Evolutionary conservation across 106 monocot species (phyloP).

Genomic region (Dendrobium chrysotoxum): DNA sequence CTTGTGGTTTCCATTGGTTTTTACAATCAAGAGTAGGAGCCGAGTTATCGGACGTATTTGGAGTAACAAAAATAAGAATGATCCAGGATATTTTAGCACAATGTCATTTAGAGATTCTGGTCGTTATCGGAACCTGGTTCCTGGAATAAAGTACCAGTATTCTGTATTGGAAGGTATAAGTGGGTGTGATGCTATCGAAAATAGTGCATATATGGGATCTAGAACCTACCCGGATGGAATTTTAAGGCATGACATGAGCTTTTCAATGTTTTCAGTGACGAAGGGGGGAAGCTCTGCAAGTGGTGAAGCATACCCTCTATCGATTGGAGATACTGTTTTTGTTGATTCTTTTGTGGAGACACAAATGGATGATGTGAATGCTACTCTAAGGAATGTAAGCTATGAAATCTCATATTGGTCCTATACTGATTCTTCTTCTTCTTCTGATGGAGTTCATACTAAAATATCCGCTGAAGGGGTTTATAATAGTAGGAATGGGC

Average conservation of each 20-base stretch:
- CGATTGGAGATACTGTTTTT: constrained; percentile 14
- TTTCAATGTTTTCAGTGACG: constrained; percentile 12
- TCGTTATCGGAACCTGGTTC: background rate
- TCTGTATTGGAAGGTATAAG: constrained; percentile 24
- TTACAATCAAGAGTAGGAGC: constrained; percentile 26
- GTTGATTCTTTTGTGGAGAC: background rate
- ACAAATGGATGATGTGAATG: background rate
- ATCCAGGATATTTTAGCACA: constrained; percentile 18
- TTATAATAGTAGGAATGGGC: constrained; percentile 35
- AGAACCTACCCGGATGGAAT: constrained; percentile 24
- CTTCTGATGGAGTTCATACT: background rate
- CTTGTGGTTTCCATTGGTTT: constrained; percentile 30
- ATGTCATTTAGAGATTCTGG: constrained; percentile 10
- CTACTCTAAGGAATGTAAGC: constrained; percentile 30
- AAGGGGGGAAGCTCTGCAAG: constrained; percentile 4
- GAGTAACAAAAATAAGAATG: constrained; percentile 18
- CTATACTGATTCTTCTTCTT: background rate
- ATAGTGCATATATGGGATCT: background rate
- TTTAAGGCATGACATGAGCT: constrained; percentile 19
- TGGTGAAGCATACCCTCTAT: constrained; percentile 20
- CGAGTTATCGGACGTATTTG: constrained; percentile 28
- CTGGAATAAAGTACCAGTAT: constrained; percentile 38
- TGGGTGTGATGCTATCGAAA: constrained; percentile 1
- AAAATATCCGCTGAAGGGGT: constrained; percentile 67
- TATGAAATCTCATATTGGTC: constrained; percentile 23